Percentiles rank a stretch among this genome's conserved stretches.
Evolutionary conservation across 2,329 filamentous ascomycete genomes (phyloP).

Genomic region (Talaromyces albobiverticillius): DNA sequence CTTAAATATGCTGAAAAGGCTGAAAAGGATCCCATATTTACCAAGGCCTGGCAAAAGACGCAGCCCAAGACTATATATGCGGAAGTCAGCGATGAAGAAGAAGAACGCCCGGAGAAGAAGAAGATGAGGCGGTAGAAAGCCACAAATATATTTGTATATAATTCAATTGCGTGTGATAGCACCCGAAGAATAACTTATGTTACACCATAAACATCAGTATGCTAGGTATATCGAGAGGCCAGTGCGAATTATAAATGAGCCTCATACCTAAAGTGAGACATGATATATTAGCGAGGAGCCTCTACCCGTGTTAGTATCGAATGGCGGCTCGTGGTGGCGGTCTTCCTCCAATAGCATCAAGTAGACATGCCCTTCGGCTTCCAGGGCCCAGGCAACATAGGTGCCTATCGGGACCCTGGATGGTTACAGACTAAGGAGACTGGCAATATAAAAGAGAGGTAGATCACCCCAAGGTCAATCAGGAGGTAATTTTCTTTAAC

Average conservation of each 20-base stretch:
- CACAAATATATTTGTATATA: conserved; percentile 14
- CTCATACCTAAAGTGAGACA: no score
- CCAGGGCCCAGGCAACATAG: neutral
- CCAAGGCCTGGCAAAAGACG: conserved; percentile 85
- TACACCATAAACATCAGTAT: no score
- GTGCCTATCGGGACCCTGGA: neutral
- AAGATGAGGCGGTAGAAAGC: conserved; percentile 31
- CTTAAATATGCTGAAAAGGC: conserved; percentile 93
- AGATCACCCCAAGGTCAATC: neutral
- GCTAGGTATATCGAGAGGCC: no score
- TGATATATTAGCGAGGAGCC: no score
- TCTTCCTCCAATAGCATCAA: neutral
- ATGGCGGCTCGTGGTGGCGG: neutral
- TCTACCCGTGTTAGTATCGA: neutral
- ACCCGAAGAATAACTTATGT: no score
- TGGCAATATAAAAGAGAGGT: neutral
- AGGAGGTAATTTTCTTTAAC: neutral
- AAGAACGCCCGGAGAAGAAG: conserved; percentile 66
- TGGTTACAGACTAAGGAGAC: neutral
- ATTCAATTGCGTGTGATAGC: no score
- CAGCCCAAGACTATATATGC: conserved; percentile 92
- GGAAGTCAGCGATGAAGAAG: conserved; percentile 78
- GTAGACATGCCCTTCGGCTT: no score
- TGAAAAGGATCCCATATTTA: conserved; percentile 90
- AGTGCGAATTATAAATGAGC: no score